phyloP scores from a whole-genome alignment of 441 rosid species.

The Geranium incanum region DNA sequence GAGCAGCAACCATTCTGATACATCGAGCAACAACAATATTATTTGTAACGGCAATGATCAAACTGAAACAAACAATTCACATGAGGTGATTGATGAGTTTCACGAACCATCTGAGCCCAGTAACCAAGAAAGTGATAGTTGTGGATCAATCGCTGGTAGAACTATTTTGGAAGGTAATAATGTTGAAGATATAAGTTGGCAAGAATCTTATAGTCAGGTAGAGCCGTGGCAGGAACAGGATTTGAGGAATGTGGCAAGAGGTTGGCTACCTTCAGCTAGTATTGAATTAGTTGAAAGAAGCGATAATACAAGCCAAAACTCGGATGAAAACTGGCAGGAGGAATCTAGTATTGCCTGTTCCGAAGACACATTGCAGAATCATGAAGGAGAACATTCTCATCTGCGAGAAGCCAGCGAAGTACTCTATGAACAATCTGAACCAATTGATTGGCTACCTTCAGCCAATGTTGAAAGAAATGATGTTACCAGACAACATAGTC shows the following conservation, averaged over 20 bases:
- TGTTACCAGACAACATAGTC: constrained; percentile 24
- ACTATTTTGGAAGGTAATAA: constrained; percentile 30
- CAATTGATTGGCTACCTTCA: neutral
- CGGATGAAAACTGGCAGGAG: neutral
- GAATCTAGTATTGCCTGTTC: constrained; percentile 3
- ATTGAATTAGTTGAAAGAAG: neutral
- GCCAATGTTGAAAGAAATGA: constrained; percentile 28
- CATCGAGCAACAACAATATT: constrained; percentile 47
- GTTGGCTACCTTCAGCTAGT: constrained; percentile 26
- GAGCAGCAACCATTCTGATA: constrained; percentile 51
- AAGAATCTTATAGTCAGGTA: constrained; percentile 32
- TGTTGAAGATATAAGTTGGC: constrained; percentile 29
- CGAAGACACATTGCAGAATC: neutral
- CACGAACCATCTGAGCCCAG: constrained; percentile 29
- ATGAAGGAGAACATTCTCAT: neutral
- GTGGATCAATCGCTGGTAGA: constrained; percentile 27
- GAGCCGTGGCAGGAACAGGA: constrained; percentile 39
- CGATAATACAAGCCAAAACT: neutral
- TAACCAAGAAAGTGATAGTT: constrained; percentile 29
- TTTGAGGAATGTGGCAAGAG: constrained; percentile 34
- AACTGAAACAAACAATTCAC: constrained; percentile 27
- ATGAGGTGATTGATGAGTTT: constrained; percentile 28
- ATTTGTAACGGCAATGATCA: constrained; percentile 38
- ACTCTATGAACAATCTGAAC: neutral
- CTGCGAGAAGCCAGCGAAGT: neutral